A percentile compares a stretch with the other conserved stretches of the same genome.
Conservation (phyloP, 768 basidiomycete genomes). For the Boletus subcaerulescens region DNA sequence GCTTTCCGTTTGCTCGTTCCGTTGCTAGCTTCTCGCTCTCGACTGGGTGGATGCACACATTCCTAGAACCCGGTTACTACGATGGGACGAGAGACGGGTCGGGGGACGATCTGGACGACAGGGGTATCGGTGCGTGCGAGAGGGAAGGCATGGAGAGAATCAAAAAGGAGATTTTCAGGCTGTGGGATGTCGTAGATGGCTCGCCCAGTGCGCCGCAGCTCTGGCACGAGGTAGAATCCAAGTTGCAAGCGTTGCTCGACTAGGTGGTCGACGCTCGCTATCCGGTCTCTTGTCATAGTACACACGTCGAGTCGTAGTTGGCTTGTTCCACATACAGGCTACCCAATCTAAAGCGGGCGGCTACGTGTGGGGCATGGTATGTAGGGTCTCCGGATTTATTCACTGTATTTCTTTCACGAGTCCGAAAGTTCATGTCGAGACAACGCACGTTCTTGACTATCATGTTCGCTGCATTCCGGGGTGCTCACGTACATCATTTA, state of each 20-base stretch:
- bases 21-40: constrained; percentile 17
- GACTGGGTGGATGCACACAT: constrained; percentile 17
- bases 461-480: too few relatives aligned
- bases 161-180: constrained; percentile 8
- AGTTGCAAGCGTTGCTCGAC: background rate
- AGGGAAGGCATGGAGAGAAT: constrained; percentile 15
- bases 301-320: background rate
- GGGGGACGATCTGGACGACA: constrained; percentile 5
- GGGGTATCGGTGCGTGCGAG: constrained; percentile 8
- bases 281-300: background rate
- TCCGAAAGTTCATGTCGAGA: too few relatives aligned
- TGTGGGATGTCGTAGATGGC: constrained; percentile 18
- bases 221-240: constrained; percentile 18
- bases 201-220: constrained; percentile 1
- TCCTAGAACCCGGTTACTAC: constrained; percentile 19
- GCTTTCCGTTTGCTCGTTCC: constrained; percentile 12
- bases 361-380: too few relatives aligned
- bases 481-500: too few relatives aligned
- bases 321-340: too few relatives aligned
- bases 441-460: too few relatives aligned
- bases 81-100: constrained; percentile 15
- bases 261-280: background rate
- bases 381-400: too few relatives aligned
- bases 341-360: too few relatives aligned
- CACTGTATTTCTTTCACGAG: too few relatives aligned